Conservation (phyloP, 768 basidiomycete species). For the Cystoderma amianthinum region DNA sequence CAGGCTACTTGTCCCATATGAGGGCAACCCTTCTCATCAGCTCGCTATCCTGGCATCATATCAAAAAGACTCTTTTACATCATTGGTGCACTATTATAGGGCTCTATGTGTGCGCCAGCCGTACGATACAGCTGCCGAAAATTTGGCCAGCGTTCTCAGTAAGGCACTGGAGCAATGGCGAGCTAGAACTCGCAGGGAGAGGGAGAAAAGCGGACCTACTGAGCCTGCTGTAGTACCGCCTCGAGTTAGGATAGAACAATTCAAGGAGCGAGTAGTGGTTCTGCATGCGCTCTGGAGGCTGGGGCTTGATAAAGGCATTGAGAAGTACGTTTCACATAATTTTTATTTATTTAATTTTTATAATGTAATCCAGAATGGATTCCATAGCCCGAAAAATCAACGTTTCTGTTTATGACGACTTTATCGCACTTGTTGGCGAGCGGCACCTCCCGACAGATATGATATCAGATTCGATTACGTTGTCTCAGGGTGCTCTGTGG, state of each 20-base stretch:
- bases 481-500: conserved; percentile 81
- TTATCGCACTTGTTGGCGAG: conserved; percentile 54
- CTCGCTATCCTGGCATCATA: conserved; percentile 90
- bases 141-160: conserved; percentile 65
- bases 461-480: conserved; percentile 66
- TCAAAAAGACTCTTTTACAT: conserved; percentile 72
- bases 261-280: conserved; percentile 71
- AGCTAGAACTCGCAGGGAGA: conserved; percentile 32
- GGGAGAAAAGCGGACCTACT: conserved; percentile 19
- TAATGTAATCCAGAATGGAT: conserved; percentile 44
- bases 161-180: conserved; percentile 61
- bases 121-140: conserved; percentile 84
- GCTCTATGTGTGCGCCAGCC: conserved; percentile 82
- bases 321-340: conserved; percentile 43
- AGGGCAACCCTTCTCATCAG: conserved; percentile 95
- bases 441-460: conserved; percentile 70
- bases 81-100: conserved; percentile 84
- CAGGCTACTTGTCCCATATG: conserved; percentile 70
- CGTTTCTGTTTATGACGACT: conserved; percentile 43
- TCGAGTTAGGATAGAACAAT: conserved; percentile 48
- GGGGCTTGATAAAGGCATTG: conserved; percentile 41
- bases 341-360: conserved; percentile 6
- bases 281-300: conserved; percentile 72
- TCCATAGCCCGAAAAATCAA: conserved; percentile 39
- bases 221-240: conserved; percentile 29